A percentile compares a stretch with the other conserved stretches of the same genome.
These are phyloP conservation scores for Neurospora intermedia DNA, from an alignment of 495 filamentous ascomycete genomes.

Conservation along the genomic window DNA sequence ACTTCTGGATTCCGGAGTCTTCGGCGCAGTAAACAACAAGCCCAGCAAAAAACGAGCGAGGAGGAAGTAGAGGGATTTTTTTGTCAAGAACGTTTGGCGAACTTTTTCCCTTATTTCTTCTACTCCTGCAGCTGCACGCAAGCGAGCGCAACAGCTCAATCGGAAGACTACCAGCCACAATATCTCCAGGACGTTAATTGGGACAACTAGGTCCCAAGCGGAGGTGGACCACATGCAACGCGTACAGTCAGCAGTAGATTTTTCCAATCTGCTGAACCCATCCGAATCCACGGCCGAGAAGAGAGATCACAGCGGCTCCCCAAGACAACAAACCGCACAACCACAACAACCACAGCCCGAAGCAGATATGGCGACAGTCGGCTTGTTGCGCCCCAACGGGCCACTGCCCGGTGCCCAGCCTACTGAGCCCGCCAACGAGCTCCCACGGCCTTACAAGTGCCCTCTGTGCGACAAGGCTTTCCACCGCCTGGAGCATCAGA, in stretches of 20 bases:
- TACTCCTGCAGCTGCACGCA: slow-evolving; percentile 13
- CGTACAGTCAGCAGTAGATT: slow-evolving; percentile 60
- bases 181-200: slow-evolving; percentile 1
- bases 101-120: neutral
- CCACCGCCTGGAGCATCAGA: slow-evolving; percentile 97
- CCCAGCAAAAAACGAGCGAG: neutral
- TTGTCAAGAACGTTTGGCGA: neutral
- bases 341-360: slow-evolving; percentile 27
- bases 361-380: slow-evolving; percentile 56
- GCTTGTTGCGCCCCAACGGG: slow-evolving; percentile 62
- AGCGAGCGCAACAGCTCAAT: slow-evolving; percentile 13
- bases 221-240: slow-evolving; percentile 58
- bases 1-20: neutral
- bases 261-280: slow-evolving; percentile 69
- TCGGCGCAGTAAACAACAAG: neutral
- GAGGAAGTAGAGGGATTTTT: neutral
- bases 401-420: slow-evolving; percentile 45
- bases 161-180: slow-evolving; percentile 3
- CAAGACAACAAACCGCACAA: slow-evolving; percentile 16
- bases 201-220: slow-evolving; percentile 2
- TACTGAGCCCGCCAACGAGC: slow-evolving; percentile 46
- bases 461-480: slow-evolving; percentile 98
- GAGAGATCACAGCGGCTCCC: slow-evolving; percentile 9
- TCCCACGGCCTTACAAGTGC: slow-evolving; percentile 96
- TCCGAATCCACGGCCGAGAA: slow-evolving; percentile 25